These are phyloP conservation scores for Candida gorgasii DNA, from an alignment of 805 yeast species.

Conservation along the genomic window DNA sequence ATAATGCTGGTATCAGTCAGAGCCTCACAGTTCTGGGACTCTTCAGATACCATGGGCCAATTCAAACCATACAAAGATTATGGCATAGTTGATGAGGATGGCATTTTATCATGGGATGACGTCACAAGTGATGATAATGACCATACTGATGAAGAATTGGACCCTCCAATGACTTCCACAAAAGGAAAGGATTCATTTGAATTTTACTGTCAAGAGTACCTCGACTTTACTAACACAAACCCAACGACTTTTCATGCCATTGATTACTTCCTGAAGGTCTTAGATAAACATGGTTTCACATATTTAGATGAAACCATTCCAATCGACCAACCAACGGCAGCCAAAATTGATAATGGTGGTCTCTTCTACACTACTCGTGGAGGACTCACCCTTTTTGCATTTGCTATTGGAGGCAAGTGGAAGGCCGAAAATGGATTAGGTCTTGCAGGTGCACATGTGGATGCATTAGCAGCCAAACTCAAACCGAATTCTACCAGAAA, in stretches of 20 bases:
- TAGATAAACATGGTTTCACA: conserved; percentile 61
- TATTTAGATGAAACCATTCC: conserved; percentile 60
- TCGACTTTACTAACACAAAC: conserved; percentile 67
- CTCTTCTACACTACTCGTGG: conserved; percentile 68
- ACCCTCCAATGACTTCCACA: neutral
- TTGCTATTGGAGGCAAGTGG: conserved; percentile 68
- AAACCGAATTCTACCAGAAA: conserved; percentile 70
- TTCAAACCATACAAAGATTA: neutral
- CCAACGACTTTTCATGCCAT: conserved; percentile 82
- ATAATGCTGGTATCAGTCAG: conserved; percentile 5
- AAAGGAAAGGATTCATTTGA: neutral
- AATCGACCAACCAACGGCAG: conserved; percentile 19
- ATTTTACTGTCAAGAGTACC: conserved; percentile 44
- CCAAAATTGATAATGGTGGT: conserved; percentile 36
- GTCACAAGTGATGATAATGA: conserved; percentile 5
- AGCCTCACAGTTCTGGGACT: conserved; percentile 2
- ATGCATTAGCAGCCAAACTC: conserved; percentile 64
- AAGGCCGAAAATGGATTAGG: conserved; percentile 65
- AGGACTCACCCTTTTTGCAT: conserved; percentile 69
- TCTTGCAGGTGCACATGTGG: conserved; percentile 73
- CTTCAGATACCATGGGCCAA: neutral
- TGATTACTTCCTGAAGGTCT: conserved; percentile 44
- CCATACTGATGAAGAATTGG: neutral
- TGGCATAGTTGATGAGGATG: conserved; percentile 12
- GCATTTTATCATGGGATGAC: conserved; percentile 16